These are phyloP conservation scores for Trichoderma sp. DNA, from an alignment of 2,329 filamentous ascomycete species.

Conservation along the genomic window DNA sequence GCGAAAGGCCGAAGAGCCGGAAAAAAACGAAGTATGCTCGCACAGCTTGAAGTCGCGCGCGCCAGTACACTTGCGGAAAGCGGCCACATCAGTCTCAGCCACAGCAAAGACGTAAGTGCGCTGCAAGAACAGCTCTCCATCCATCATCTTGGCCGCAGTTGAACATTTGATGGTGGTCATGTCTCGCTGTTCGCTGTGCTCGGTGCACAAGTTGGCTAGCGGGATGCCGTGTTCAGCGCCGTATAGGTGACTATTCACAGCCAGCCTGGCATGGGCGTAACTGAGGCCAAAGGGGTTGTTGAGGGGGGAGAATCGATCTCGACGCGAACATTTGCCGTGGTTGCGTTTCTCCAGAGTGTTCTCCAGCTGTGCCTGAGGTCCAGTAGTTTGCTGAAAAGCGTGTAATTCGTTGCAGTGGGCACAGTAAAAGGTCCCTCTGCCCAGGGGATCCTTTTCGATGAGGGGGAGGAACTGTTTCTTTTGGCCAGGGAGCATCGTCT, in stretches of 20 bases:
- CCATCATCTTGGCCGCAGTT: constrained; percentile 31
- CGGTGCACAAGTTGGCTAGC: constrained; percentile 29
- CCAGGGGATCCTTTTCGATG: constrained; percentile 31
- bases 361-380: constrained; percentile 24
- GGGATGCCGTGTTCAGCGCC: constrained; percentile 32
- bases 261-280: constrained; percentile 33
- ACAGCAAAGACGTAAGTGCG: constrained; percentile 32
- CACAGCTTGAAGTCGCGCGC: constrained; percentile 34
- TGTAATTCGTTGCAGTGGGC: constrained; percentile 32
- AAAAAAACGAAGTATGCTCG: constrained; percentile 34
- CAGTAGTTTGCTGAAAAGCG: constrained; percentile 29
- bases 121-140: constrained; percentile 32
- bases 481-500: constrained; percentile 21
- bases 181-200: constrained; percentile 29
- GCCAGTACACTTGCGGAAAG: constrained; percentile 31
- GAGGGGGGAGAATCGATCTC: constrained; percentile 32
- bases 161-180: constrained; percentile 29
- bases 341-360: background rate
- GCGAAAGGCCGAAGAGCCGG: constrained; percentile 30
- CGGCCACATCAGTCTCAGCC: constrained; percentile 10
- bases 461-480: constrained; percentile 29
- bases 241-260: constrained; percentile 34
- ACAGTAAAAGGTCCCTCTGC: constrained; percentile 32
- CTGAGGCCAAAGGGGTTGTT: constrained; percentile 32
- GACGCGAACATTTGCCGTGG: constrained; percentile 23